Percentiles rank a stretch among this genome's conserved stretches.
phyloP scores from a whole-genome alignment of 2,329 filamentous ascomycete species.

The Diaporthe vaccinii region DNA sequence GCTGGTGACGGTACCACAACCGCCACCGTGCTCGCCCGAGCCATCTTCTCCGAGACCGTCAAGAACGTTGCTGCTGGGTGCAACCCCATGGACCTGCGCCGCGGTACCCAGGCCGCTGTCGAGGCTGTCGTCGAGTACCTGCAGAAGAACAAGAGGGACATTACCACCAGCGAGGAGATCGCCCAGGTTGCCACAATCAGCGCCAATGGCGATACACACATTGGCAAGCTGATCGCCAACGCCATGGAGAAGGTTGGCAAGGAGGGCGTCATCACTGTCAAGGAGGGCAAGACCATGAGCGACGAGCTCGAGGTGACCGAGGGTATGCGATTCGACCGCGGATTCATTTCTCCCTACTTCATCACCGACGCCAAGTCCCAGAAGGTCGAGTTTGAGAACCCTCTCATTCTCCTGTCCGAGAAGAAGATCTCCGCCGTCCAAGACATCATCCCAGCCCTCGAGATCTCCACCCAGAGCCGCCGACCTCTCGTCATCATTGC shows the following conservation, averaged over 20 bases:
- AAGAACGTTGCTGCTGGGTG: constrained; percentile 99
- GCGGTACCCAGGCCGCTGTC: constrained; percentile 96
- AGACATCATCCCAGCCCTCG: constrained; percentile 97
- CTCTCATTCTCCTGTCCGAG: constrained; percentile 96
- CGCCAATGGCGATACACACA: constrained; percentile 95
- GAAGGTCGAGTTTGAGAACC: constrained; percentile 99
- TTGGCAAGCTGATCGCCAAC: constrained; percentile 95
- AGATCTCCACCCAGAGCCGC: constrained; percentile 95
- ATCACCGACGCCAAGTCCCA: constrained; percentile 99
- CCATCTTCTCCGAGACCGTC: constrained; percentile 99
- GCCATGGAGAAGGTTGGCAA: constrained; percentile 99
- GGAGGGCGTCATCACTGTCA: constrained; percentile 99
- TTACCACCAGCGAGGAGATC: constrained; percentile 97
- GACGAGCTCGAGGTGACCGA: constrained; percentile 99
- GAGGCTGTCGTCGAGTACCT: constrained; percentile 95
- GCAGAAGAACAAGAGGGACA: constrained; percentile 95
- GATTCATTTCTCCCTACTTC: constrained; percentile 99
- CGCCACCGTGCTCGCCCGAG: constrained; percentile 94
- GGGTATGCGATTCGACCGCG: constrained; percentile 99
- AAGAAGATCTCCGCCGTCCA: constrained; percentile 99
- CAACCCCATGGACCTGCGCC: constrained; percentile 99
- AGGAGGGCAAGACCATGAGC: constrained; percentile 98
- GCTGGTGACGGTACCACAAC: constrained; percentile 99
- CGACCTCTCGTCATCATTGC: constrained; percentile 98
- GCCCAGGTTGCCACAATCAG: constrained; percentile 98